A percentile compares a stretch with the other conserved stretches of the same genome.
These are phyloP conservation scores for Excoecaria agallocha DNA, from an alignment of 345 rosid genomes.

Conservation along the genomic window DNA sequence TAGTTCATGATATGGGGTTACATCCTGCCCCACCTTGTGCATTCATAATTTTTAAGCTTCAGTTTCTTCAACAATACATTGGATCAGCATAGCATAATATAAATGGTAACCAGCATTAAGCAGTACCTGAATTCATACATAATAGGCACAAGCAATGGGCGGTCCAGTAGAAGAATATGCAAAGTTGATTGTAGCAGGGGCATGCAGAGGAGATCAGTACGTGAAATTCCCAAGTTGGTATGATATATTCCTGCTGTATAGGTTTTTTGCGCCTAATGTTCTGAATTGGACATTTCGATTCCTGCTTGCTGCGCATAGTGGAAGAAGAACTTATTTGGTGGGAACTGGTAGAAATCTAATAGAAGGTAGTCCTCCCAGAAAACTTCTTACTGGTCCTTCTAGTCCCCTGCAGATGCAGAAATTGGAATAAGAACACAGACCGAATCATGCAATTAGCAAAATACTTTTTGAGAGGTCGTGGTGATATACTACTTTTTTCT, in stretches of 20 bases:
- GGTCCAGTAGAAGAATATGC: constrained; percentile 69
- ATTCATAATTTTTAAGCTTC: no score
- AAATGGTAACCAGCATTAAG: no score
- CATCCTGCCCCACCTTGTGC: no score
- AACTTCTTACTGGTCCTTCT: constrained; percentile 20
- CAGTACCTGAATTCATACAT: no score
- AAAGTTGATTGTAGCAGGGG: constrained; percentile 67
- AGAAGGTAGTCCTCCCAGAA: constrained; percentile 48
- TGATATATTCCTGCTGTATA: constrained; percentile 61
- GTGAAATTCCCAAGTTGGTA: constrained; percentile 86
- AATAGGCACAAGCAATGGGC: constrained; percentile 51
- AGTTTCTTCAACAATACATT: no score
- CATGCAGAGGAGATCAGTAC: constrained; percentile 66
- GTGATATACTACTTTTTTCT: no score
- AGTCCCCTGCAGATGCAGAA: constrained; percentile 18
- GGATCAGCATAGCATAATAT: no score
- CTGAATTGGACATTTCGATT: constrained; percentile 69
- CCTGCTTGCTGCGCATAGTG: constrained; percentile 45
- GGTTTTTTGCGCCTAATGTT: constrained; percentile 64
- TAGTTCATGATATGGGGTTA: no score
- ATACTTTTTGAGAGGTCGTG: not conserved
- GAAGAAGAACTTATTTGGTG: constrained; percentile 48
- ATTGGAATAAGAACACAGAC: constrained; percentile 6
- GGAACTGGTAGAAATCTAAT: constrained; percentile 42
- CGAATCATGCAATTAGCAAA: not conserved